phyloP scores from a whole-genome alignment of 108 stramenopile species.

The Nannochloropsis gaditana region DNA sequence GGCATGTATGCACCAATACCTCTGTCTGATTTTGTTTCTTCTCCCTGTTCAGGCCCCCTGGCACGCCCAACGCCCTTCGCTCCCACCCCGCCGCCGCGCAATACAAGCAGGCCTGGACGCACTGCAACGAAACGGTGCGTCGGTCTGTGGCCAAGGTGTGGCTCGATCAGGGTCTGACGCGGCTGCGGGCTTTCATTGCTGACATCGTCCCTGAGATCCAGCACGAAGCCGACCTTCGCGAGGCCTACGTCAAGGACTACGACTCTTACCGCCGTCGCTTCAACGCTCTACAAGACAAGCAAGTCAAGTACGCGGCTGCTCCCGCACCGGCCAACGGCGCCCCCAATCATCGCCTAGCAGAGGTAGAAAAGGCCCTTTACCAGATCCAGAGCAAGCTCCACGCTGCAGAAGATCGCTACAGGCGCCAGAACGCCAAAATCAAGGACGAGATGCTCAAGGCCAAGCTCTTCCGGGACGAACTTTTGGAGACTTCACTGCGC shows the following conservation, averaged over 20 bases:
- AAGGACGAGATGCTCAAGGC: constrained; percentile 12
- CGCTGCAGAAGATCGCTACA: not conserved
- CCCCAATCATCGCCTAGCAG: not conserved
- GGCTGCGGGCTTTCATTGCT: not conserved
- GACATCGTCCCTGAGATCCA: not conserved
- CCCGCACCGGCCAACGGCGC: not conserved
- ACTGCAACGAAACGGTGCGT: constrained; percentile 6
- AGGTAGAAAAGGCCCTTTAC: not conserved
- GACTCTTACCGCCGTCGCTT: not conserved
- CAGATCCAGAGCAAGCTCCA: constrained; percentile 15
- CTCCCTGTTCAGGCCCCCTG: not conserved
- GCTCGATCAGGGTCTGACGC: constrained; percentile 17
- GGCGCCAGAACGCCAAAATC: not conserved
- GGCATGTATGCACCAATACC: not conserved
- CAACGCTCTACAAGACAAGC: not conserved
- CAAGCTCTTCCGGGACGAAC: not conserved
- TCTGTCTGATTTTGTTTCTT: not conserved
- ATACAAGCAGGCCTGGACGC: constrained; percentile 4
- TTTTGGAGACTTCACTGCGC: not conserved
- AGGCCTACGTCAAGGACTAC: not conserved
- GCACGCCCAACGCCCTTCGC: constrained; percentile 6
- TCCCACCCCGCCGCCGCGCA: constrained; percentile 18
- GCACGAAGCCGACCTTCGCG: not conserved
- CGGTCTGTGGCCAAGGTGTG: not conserved
- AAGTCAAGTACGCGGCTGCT: not conserved